Evolutionary conservation across 352 stramenopile species (phyloP).

Genomic region (Phytophthora agathidicida): DNA sequence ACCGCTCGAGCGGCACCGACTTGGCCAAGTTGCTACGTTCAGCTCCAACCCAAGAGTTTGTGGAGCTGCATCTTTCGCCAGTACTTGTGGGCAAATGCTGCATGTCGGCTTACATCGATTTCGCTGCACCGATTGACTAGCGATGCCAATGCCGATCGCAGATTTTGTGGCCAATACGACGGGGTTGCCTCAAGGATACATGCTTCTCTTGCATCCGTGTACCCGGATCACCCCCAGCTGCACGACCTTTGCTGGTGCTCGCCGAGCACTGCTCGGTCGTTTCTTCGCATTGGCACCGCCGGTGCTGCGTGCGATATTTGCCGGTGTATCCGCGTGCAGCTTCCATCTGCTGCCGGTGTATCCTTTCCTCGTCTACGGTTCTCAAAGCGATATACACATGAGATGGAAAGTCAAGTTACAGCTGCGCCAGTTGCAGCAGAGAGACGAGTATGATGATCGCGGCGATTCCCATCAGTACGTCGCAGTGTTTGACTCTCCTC

Average conservation of each 20-base stretch:
- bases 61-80: not conserved
- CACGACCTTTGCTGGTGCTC: slow-evolving; percentile 4
- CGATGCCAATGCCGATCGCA: not conserved
- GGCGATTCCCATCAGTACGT: slow-evolving; percentile 5
- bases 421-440: slow-evolving; percentile 12
- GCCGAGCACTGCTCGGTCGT: slow-evolving; percentile 23
- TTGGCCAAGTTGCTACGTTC: not conserved
- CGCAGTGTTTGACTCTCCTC: slow-evolving; percentile 15
- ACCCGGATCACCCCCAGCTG: slow-evolving; percentile 5
- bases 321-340: slow-evolving; percentile 11
- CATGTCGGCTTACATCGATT: too few species aligned
- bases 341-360: slow-evolving; percentile 26
- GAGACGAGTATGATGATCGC: not conserved
- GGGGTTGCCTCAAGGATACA: slow-evolving; percentile 34
- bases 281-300: slow-evolving; percentile 9
- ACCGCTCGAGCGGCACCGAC: not conserved
- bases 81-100: too few species aligned
- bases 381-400: slow-evolving; percentile 25
- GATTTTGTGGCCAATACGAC: slow-evolving; percentile 11
- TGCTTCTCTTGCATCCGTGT: slow-evolving; percentile 23
- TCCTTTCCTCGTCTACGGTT: slow-evolving; percentile 25
- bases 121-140: not conserved
- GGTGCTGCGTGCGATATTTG: slow-evolving; percentile 2
- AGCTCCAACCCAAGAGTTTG: not conserved
- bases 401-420: slow-evolving; percentile 1